These are phyloP conservation scores for Pseudonectria foliicola DNA, from an alignment of 2,329 filamentous ascomycete genomes.

Conservation along the genomic window DNA sequence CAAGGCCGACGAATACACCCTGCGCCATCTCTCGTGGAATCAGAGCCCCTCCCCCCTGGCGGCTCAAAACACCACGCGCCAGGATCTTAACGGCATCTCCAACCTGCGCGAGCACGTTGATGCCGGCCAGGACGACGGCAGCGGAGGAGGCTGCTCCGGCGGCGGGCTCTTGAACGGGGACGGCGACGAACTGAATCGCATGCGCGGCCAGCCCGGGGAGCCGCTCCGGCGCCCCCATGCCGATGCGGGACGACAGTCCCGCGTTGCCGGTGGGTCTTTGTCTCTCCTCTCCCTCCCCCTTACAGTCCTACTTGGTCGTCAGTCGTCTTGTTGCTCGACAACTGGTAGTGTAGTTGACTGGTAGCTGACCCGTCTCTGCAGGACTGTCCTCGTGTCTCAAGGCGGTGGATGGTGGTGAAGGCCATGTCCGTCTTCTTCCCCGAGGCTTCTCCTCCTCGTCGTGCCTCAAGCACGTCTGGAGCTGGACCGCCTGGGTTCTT, in stretches of 20 bases:
- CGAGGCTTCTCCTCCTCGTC: conserved; percentile 20
- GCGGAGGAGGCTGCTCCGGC: conserved; percentile 13
- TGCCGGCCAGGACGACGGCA: conserved; percentile 27
- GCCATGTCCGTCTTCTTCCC: conserved; percentile 26
- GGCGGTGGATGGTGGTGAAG: conserved; percentile 33
- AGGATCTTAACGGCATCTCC: conserved; percentile 49
- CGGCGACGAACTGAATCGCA: conserved; percentile 20
- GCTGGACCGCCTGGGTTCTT: conserved; percentile 35
- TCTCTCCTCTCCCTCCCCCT: background rate
- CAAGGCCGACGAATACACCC: conserved; percentile 42
- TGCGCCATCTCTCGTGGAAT: conserved; percentile 44
- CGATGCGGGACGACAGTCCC: conserved; percentile 26
- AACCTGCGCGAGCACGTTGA: conserved; percentile 40
- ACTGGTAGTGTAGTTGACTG: background rate
- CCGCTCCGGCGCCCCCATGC: conserved; percentile 8
- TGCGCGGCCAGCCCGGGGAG: conserved; percentile 11
- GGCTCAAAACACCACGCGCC: conserved; percentile 42
- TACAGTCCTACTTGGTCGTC: conserved; percentile 2
- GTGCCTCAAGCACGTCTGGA: conserved; percentile 27
- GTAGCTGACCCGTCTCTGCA: conserved; percentile 6
- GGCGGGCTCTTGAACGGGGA: conserved; percentile 8
- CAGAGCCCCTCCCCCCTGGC: conserved; percentile 45
- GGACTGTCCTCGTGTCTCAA: conserved; percentile 26
- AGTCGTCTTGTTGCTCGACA: conserved; percentile 2
- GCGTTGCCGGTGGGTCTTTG: conserved; percentile 17